These are phyloP conservation scores for Penicillium lividum DNA, from an alignment of 495 filamentous ascomycete species.

Conservation along the genomic window DNA sequence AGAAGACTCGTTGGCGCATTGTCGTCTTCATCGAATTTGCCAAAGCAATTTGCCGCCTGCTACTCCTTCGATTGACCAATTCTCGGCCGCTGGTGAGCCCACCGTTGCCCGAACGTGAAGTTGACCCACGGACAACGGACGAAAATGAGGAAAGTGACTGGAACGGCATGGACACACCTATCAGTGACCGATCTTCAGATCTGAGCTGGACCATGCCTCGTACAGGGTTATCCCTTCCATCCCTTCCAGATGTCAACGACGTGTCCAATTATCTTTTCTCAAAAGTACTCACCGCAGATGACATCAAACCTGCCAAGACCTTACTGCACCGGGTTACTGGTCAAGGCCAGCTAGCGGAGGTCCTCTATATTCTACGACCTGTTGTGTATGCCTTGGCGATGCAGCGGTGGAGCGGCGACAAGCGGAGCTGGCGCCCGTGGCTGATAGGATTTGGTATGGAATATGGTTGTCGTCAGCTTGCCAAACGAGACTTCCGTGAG, in stretches of 20 bases:
- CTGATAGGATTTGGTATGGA: slow-evolving; percentile 84
- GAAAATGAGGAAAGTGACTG: slow-evolving; percentile 47
- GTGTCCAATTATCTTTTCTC: slow-evolving; percentile 83
- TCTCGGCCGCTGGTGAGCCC: slow-evolving; percentile 82
- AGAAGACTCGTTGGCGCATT: slow-evolving; percentile 83
- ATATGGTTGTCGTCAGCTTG: slow-evolving; percentile 81
- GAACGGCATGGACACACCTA: slow-evolving; percentile 51
- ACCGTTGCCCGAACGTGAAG: slow-evolving; percentile 81
- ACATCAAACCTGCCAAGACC: slow-evolving; percentile 85
- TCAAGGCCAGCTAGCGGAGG: slow-evolving; percentile 77
- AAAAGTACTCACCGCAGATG: slow-evolving; percentile 92
- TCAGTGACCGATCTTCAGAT: slow-evolving; percentile 46
- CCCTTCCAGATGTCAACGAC: slow-evolving; percentile 73
- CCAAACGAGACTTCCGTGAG: slow-evolving; percentile 69
- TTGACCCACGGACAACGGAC: slow-evolving; percentile 63
- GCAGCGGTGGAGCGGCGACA: slow-evolving; percentile 63
- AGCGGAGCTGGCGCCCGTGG: slow-evolving; percentile 83
- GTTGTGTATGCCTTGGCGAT: slow-evolving; percentile 86
- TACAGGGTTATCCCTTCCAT: slow-evolving; percentile 80
- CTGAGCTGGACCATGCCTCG: slow-evolving; percentile 90
- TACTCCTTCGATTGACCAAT: slow-evolving; percentile 81
- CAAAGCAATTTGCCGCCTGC: slow-evolving; percentile 83
- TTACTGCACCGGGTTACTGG: slow-evolving; percentile 72
- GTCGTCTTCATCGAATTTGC: slow-evolving; percentile 83
- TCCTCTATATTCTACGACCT: slow-evolving; percentile 87